Evolutionary conservation across 2,329 filamentous ascomycete species (phyloP).

Genomic region (Zelopaecilomyces penicillatus): DNA sequence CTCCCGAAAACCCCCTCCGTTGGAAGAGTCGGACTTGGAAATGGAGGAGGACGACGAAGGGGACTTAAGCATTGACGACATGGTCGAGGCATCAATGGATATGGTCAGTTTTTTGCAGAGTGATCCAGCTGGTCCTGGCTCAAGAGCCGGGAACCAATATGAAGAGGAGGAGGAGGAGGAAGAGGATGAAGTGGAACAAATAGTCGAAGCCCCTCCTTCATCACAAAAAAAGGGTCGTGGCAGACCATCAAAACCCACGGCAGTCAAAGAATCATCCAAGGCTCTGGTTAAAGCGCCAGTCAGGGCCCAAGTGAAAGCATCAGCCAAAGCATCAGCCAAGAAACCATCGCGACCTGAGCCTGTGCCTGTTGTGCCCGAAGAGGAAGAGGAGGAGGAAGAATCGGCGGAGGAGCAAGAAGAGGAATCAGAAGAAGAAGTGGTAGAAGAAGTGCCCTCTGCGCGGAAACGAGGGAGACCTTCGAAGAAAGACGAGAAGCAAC

Average conservation of each 20-base stretch:
- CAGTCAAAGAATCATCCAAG: conserved; percentile 1
- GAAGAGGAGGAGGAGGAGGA: conserved; percentile 15
- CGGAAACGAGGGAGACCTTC: conserved; percentile 11
- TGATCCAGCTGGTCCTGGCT: conserved; percentile 6
- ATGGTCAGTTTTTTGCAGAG: conserved; percentile 28
- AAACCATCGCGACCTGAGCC: background rate
- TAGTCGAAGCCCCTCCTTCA: background rate
- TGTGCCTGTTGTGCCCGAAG: conserved; percentile 9
- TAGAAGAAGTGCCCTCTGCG: conserved; percentile 2
- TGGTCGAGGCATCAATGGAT: conserved; percentile 34
- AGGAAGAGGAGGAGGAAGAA: conserved; percentile 4
- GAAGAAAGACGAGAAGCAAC: conserved; percentile 7
- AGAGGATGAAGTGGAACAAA: conserved; percentile 15
- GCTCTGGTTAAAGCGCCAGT: background rate
- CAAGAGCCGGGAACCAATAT: conserved; percentile 11
- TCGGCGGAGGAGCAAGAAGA: conserved; percentile 6
- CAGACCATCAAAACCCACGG: background rate
- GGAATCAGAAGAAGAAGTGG: conserved; percentile 4
- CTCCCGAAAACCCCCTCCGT: conserved; percentile 19
- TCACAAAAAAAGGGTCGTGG: conserved; percentile 5
- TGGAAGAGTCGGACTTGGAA: conserved; percentile 17
- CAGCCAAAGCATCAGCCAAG: conserved; percentile 1
- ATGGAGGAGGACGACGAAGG: conserved; percentile 17
- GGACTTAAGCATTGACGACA: conserved; percentile 19
- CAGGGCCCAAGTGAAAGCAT: background rate